Evolutionary conservation across 2,329 filamentous ascomycete species (phyloP).

Genomic region (Aureobasidium subglaciale): DNA sequence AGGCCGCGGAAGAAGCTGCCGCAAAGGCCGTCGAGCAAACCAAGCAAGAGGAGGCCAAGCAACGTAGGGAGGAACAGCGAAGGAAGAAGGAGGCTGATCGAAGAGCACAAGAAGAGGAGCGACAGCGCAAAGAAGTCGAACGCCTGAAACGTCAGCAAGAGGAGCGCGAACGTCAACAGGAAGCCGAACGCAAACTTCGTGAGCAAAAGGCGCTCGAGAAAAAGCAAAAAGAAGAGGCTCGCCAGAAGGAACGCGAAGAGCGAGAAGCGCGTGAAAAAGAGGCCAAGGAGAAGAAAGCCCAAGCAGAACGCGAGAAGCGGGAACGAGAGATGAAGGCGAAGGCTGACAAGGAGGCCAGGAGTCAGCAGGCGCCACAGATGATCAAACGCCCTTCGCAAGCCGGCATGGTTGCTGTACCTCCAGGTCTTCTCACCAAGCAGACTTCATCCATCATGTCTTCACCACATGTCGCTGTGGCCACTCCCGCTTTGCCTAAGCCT

Average conservation of each 20-base stretch:
- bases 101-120: constrained; percentile 85
- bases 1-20: constrained; percentile 77
- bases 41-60: constrained; percentile 70
- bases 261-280: constrained; percentile 63
- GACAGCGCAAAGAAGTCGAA: constrained; percentile 75
- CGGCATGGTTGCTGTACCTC: constrained; percentile 48
- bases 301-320: constrained; percentile 50
- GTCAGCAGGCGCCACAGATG: constrained; percentile 31
- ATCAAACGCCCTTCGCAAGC: constrained; percentile 54
- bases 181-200: constrained; percentile 74
- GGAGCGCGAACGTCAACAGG: constrained; percentile 76
- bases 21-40: constrained; percentile 68
- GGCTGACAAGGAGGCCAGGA: constrained; percentile 34
- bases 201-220: constrained; percentile 77
- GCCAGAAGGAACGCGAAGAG: constrained; percentile 69
- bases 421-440: constrained; percentile 47
- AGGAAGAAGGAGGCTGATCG: constrained; percentile 87
- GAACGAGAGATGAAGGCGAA: constrained; percentile 53
- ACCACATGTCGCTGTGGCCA: constrained; percentile 70
- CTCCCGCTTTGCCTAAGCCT: constrained; percentile 74
- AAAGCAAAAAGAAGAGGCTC: constrained; percentile 62
- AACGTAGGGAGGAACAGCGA: constrained; percentile 80
- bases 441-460: constrained; percentile 56
- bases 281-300: constrained; percentile 59
- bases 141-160: constrained; percentile 72